Evolutionary conservation across 495 filamentous ascomycete species (phyloP), one percentile per base, ranked within the genome.

Genomic region (Elasticomyces elasticus): DNA sequence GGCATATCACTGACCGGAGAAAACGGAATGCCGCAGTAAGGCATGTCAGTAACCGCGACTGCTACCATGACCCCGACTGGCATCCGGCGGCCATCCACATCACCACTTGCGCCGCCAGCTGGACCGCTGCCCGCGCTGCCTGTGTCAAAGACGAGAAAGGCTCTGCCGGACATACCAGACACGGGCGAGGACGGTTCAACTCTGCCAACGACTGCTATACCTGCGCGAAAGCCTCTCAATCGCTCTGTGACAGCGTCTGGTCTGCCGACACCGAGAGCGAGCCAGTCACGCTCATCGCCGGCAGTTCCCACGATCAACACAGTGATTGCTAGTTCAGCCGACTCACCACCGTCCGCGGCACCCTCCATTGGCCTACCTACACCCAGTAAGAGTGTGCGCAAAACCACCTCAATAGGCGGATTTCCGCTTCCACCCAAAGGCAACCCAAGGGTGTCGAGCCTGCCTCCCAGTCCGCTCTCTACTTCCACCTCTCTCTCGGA

Each of bases 381-480:
- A 9, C 69, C 74, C 9, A 76, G 78, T 9, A 88, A 79, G 63
- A 79, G 78, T n/a, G 63, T 94, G 51, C 79, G 89, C 55, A 87
- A 88, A 63, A 86, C 85, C 0, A 84, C 94, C 55, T 95, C 88
- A 69, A 94, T 94, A 58, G 87, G 87, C 51, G 81, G 88, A 0
- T 95, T 95, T 64, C 89, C 89, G n/a, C 86, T 91, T 54, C 89
- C 89, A 26, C 89, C 89, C 19, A 83, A 80, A 54, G 74, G 76
- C 4, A 75, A 71, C 37, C 69, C 75, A 31, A 75, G 79, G 54
- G 64, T 71, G 41, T 60, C 70, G 31, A 84, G 76, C 64, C 68
- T 79, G 4, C 77, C 79, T 15, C 76, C 78, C 13, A 85, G 77
- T 64, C 79, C 81, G 2, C 66, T 83, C 41, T 79, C 79, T 11